Base-by-base conservation (phyloP, 2,329 filamentous ascomycete genomes). In the Amphichorda felina region DNA sequence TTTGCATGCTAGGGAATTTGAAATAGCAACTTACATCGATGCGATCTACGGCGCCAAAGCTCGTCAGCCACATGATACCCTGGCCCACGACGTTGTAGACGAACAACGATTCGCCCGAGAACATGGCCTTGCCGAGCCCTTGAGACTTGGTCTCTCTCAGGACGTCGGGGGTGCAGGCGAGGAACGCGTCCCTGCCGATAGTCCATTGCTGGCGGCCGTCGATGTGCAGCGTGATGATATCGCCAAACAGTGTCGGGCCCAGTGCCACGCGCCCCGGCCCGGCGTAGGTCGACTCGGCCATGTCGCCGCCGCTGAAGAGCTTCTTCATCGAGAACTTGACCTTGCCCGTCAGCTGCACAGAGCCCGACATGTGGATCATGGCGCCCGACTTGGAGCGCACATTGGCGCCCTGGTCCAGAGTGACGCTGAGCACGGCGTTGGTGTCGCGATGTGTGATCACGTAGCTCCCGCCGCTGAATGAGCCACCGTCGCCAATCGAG, bases 291-390 rank as follows among this genome's bases (percentile, higher is more conserved):
- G 42, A 42, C 34, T 45, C 43, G 28, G 37, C 27, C 43, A 45
- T 40, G 7, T 41, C 36, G 14, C 40, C 37, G 18, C 43, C 43
- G 8, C 40, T 42, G n/a, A 45, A 31, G 33, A 44, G 37, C 38
- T 44, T 44, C 29, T 36, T 39, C 38, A 45, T 41, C 35, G 40
- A 42, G 39, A 45, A 45, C 25, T 45, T 45, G 35, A 41, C 27
- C 31, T 42, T 43, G 35, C 43, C 43, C 2, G 36, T 34, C 3
- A 45, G 40, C 37, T 44, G 36, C 6, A 45, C 30, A 10, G 37
- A 40, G 37, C 37, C 38, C 27, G 41, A 30, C 43, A 45, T 45
- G 36, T 45, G 42, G 21, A 45, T 41, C 43, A 44, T 45, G 34
- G 40, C 41, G 31, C 43, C 43, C 2, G 43, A 33, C 33, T 37